Percentiles rank a stretch among this genome's conserved stretches.
Conservation (phyloP, 768 basidiomycete species). For the Collybiopsis confluens region DNA sequence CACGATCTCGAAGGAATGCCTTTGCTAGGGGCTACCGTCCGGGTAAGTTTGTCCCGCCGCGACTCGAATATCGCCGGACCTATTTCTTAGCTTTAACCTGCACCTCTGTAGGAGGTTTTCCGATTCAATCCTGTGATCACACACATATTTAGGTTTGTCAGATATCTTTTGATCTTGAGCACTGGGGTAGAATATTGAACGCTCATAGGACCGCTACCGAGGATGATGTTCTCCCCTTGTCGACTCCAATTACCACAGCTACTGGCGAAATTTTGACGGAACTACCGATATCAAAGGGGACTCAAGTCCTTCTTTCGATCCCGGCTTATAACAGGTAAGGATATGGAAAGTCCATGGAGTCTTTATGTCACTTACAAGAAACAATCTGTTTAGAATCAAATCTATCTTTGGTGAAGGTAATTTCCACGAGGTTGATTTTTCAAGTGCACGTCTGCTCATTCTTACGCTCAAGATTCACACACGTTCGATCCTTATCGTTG, state of each 20-base stretch:
- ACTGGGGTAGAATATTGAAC: no score
- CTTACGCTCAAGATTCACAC: conserved; percentile 26
- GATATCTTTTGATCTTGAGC: no score
- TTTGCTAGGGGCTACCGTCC: conserved; percentile 41
- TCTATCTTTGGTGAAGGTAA: conserved; percentile 31
- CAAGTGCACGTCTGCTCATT: background rate
- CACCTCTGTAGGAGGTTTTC: conserved; percentile 36
- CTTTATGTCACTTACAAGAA: no score
- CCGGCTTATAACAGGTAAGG: conserved; percentile 35
- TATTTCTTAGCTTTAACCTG: background rate
- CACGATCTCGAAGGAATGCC: conserved; percentile 48
- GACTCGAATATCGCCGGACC: no score
- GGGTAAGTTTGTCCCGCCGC: conserved; percentile 30
- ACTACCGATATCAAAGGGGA: conserved; percentile 31
- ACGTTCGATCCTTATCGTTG: conserved; percentile 39
- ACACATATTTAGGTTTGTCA: conserved; percentile 22
- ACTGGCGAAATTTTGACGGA: conserved; percentile 28
- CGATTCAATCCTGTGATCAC: conserved; percentile 37
- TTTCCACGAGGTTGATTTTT: background rate
- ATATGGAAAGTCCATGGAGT: no score
- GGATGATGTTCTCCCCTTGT: conserved; percentile 42
- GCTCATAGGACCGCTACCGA: conserved; percentile 30
- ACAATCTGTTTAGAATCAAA: conserved; percentile 25
- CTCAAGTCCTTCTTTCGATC: conserved; percentile 29
- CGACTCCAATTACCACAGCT: conserved; percentile 28